A percentile compares a stretch with the other conserved stretches of the same genome.
phyloP scores from a whole-genome alignment of 2,329 filamentous ascomycete species.

The Penicillium sp. region DNA sequence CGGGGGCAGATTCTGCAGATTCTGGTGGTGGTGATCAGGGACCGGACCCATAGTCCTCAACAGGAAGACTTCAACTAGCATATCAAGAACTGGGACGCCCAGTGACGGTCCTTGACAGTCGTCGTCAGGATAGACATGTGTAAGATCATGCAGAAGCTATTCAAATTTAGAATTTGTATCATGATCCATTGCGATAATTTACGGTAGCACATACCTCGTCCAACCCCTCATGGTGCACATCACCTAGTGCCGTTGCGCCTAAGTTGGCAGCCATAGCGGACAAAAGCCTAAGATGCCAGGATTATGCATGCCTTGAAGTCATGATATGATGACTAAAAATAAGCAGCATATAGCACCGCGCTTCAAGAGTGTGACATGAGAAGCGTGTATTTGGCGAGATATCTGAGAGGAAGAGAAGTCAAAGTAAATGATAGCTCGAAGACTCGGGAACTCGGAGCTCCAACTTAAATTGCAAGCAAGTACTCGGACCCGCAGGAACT shows the following conservation, averaged over 20 bases:
- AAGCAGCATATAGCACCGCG: not conserved
- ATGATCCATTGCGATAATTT: not conserved
- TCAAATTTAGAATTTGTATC: not conserved
- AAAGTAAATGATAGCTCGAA: not conserved
- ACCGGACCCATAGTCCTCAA: constrained; percentile 12
- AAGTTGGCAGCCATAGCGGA: constrained; percentile 42
- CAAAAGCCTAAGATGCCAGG: constrained; percentile 42
- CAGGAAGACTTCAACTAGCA: constrained; percentile 40
- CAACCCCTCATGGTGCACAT: constrained; percentile 51
- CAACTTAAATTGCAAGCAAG: not conserved
- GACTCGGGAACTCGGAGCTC: not conserved
- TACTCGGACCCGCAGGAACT: constrained; percentile 1
- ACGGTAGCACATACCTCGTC: constrained; percentile 47
- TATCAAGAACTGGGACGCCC: constrained; percentile 50
- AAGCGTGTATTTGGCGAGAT: not conserved
- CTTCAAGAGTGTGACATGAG: not conserved
- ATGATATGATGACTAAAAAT: not conserved
- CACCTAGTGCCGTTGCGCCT: constrained; percentile 54
- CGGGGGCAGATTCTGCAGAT: not conserved
- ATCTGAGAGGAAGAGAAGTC: not conserved
- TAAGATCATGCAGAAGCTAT: constrained; percentile 32
- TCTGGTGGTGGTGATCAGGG: constrained; percentile 3
- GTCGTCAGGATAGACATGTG: constrained; percentile 25
- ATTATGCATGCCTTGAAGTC: constrained; percentile 47
- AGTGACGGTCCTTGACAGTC: constrained; percentile 30